Base-by-base conservation (phyloP, 1,284 basidiomycete genomes). In the Malassezia sp. region DNA sequence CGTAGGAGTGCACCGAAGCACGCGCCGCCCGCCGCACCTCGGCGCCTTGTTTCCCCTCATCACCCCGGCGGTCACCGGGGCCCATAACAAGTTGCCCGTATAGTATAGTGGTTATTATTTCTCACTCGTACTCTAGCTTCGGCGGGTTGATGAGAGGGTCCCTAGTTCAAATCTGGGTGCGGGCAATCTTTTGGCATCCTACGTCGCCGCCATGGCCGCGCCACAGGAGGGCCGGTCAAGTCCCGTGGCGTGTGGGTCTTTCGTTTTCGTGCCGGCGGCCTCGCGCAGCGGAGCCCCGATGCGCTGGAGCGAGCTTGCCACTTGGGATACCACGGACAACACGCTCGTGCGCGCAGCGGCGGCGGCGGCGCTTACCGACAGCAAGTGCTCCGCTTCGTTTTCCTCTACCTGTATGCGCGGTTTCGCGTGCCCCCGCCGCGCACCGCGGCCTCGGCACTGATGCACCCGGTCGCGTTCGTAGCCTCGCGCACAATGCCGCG, bases 101-200 rank as follows among this genome's bases (percentile, higher is more conserved):
- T 45, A 45, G 42, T 45, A 45, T 45, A 45, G 42, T 32, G 42
- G 42, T 45, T 45, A 45, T 45, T 45, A 45, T 45, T 45, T 45
- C 42, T 45, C 42, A 45, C 42, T 45, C 42, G 42, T 45, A 45
- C 42, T 38, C n/a, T 35, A n/a, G 34, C n/a, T 38, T 32, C 42
- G 35, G 29, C 35, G 27, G 32, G 42, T 45, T 45, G 42, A 45
- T 45, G 42, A 45, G 42, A 45, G 42, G 42, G 42, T 45, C 42
- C 42, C 42, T 45, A 37, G 42, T 45, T 45, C 42, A 45, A 45
- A 45, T 45, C 42, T 37, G 42, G 42, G 42, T 45, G 42, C 42
- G 42, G 35, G 42, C 42, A 45, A 21, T 24, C 20, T 45, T 45
- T 45, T 45, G 29, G 22, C 33, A 22, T 35, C 27, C 11, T 28